Conservation (phyloP, 805 yeast species). For the Tetrapisispora pingtungensis region DNA sequence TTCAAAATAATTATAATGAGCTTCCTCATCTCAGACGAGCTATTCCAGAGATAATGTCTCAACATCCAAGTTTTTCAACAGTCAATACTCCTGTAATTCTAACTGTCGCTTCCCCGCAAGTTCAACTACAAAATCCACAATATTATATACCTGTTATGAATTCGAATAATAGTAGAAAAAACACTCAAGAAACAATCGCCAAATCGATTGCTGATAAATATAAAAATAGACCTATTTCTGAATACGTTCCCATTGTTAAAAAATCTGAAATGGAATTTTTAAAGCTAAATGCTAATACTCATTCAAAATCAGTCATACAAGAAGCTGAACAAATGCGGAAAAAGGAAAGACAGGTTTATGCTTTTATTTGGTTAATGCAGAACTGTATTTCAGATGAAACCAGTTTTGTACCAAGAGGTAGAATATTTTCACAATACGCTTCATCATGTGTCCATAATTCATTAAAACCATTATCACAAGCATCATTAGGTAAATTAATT, state of each 20-base stretch:
- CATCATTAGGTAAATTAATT: constrained; percentile 69
- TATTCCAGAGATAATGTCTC: neutral
- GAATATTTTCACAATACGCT: constrained; percentile 59
- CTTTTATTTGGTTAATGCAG: constrained; percentile 68
- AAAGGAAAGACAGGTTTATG: constrained; percentile 66
- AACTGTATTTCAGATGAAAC: constrained; percentile 43
- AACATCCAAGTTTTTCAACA: neutral
- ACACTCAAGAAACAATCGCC: constrained; percentile 25
- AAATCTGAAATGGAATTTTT: constrained; percentile 31
- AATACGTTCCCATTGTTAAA: constrained; percentile 37
- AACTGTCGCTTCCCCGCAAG: neutral
- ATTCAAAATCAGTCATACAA: constrained; percentile 22
- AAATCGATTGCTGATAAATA: constrained; percentile 23
- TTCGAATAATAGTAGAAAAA: constrained; percentile 5
- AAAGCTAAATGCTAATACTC: constrained; percentile 24
- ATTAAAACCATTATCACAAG: constrained; percentile 57
- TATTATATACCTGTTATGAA: neutral
- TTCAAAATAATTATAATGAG: constrained; percentile 1
- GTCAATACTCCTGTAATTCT: neutral
- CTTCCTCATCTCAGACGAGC: constrained; percentile 1
- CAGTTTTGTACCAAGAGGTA: constrained; percentile 53
- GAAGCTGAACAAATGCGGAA: constrained; percentile 35
- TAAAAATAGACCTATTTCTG: constrained; percentile 32
- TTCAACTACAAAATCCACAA: neutral
- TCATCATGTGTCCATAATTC: constrained; percentile 44